A percentile compares a stretch with the other conserved stretches of the same genome.
Conservation (phyloP, 1,139 yeast species). For the Lodderomyces oxycetoniae region DNA sequence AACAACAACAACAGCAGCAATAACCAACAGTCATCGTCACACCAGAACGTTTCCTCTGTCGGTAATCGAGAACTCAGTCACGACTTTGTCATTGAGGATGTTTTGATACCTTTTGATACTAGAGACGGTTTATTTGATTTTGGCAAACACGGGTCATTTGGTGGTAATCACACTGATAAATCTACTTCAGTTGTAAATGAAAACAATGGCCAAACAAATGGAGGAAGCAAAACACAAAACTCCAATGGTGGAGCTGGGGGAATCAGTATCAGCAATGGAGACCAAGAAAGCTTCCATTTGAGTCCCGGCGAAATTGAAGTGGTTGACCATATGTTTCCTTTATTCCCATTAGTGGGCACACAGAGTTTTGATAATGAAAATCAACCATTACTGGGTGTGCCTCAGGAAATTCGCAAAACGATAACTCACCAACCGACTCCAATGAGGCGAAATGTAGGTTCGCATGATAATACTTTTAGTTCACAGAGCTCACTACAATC, state of each 20-base stretch:
- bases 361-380: constrained; percentile 37
- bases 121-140: constrained; percentile 28
- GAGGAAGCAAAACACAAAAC: too few relatives aligned
- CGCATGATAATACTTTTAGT: not conserved
- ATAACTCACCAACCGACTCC: constrained; percentile 11
- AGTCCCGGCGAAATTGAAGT: constrained; percentile 15
- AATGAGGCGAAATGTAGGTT: constrained; percentile 6
- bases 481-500: constrained; percentile 3
- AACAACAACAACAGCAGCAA: not conserved
- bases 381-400: constrained; percentile 30
- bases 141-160: too few relatives aligned
- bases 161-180: too few relatives aligned
- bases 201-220: too few relatives aligned
- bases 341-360: constrained; percentile 49
- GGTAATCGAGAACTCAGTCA: constrained; percentile 6
- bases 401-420: constrained; percentile 8
- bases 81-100: constrained; percentile 33
- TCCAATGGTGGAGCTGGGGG: too few relatives aligned
- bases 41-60: not conserved
- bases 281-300: constrained; percentile 4
- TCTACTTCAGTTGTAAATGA: too few relatives aligned
- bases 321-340: constrained; percentile 40
- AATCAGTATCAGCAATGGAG: not conserved
- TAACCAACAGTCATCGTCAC: constrained; percentile 1
- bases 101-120: constrained; percentile 29